Evolutionary conservation across 176 grass and related monocot species (phyloP), one percentile per base, ranked within the genome.

Genomic region (Aegilops longissima): DNA sequence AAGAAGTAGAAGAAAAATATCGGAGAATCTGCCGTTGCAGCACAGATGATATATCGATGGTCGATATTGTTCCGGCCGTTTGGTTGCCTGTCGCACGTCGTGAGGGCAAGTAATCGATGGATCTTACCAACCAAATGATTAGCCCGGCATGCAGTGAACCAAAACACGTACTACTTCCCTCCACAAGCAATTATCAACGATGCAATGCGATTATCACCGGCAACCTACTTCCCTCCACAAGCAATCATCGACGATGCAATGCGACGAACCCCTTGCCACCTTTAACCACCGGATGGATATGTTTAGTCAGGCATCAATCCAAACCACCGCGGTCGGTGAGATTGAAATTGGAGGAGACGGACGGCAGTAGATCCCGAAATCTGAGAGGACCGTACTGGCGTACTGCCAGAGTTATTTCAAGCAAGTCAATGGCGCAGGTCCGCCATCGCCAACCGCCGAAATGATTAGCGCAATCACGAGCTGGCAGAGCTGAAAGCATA

Each of bases 41-140:
- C 40, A 23, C 66, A 75, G 51, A 54, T 7, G 51, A 54, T 39
- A 39, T 39, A 39, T 54, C 51, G 51, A 6, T 0, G 75, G 75
- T 76, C 68, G 80, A 30, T 70, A 76, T 77, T 29, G 24, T 27
- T 42, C 52, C 54, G 33, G 59, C 31, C 13, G 73, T 76, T 80
- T 73, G 61, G 29, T 63, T 61, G 30, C 58, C 23, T 75, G 76
- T 81, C 81, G 62, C 77, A 54, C 73, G 69, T 85, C 81, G 76
- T 77, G 77, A 49, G 75, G 67, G 11, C 76, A 29, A 73, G 79
- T 58, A 87, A 85, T 52, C 85, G 74, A 34, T 12, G 62, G 74
- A 56, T 77, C 89, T 80, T 58, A 88, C 90, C 85, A 88, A 85
- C 90, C 78, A 85, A 85, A 86, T 87, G 27, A 90, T 88, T 47